phyloP scores from a whole-genome alignment of 257 asterid species.

The Solanum verrucosum region DNA sequence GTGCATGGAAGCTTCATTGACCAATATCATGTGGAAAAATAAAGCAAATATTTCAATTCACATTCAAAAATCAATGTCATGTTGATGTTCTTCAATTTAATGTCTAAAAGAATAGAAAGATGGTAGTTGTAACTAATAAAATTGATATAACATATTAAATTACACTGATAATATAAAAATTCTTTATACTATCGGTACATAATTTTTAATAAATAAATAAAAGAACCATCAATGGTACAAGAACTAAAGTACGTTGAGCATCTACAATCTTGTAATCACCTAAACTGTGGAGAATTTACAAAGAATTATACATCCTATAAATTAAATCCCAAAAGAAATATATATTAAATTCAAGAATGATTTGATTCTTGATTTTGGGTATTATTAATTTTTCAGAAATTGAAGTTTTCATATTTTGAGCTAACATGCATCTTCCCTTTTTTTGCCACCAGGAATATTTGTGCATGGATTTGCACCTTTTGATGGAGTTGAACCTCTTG shows the following conservation, averaged over 20 bases:
- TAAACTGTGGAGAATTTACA: background rate
- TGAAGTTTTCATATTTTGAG: background rate
- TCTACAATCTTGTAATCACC: background rate
- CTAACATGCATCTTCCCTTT: slow-evolving; percentile 28
- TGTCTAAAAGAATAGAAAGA: background rate
- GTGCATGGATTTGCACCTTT: slow-evolving; percentile 49
- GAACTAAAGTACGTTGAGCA: background rate
- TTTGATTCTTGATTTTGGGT: background rate
- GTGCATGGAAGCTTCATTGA: background rate
- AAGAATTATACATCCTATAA: background rate
- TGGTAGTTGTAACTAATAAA: background rate
- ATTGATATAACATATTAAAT: background rate
- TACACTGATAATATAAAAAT: background rate
- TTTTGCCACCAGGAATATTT: slow-evolving; percentile 33
- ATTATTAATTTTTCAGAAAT: background rate
- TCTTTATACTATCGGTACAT: background rate
- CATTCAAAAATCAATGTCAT: background rate
- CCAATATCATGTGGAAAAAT: background rate
- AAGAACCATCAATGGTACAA: background rate
- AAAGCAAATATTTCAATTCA: background rate
- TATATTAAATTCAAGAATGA: background rate
- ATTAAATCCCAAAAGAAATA: background rate
- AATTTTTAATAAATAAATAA: background rate
- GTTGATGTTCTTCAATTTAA: background rate
- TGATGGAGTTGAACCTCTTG: slow-evolving; percentile 29